Base-by-base conservation (phyloP, 1,139 yeast genomes). In the Spathaspora sp. region DNA sequence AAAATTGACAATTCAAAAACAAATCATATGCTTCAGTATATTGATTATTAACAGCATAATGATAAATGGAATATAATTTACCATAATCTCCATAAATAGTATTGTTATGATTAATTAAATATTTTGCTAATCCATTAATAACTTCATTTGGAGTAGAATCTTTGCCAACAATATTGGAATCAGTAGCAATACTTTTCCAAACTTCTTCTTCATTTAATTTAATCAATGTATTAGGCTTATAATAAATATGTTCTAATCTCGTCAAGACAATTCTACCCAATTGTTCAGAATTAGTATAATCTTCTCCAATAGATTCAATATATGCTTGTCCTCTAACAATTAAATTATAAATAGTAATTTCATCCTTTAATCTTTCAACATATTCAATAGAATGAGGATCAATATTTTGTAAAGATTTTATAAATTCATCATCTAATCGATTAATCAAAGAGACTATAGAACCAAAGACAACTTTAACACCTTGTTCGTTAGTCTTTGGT, bases 351-450 rank as follows among this genome's bases (percentile, higher is more conserved):
- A 93, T 76, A 41, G 73, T 72, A 52, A 84, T 78, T 71, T 93
- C 99, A 67, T 91, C 97, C 67, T 87, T 86, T 64, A 95, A 80
- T 65, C 98, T 82, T 57, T 86, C 90, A 56, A 93, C 81, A 67
- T 93, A 95, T 67, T 95, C 99, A 50, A 89, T 84, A 26, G 98
- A 88, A 65, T 93, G 98, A 43, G 97, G 97, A 65, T 93, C 98
- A 58, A 89, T 84, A 57, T 82, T 82, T 65, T 91, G 91, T 58
- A 93, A 78, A 43, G 96, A 89, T 57, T 86, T 83, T 53, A 88
- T 87, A 59, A 91, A 86, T 72, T 95, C 99, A 61, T 93, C 98
- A 64, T 91, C 97, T 56, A 95, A 79, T 68, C 98, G 84, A 72
- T 93, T 99, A 52, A 91, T 87, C 52, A 87, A 80, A 13, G 97